Evolutionary conservation across 2,329 filamentous ascomycete genomes (phyloP), one percentile per base, ranked within the genome.

Genomic region (Neoarthrinium moseri): DNA sequence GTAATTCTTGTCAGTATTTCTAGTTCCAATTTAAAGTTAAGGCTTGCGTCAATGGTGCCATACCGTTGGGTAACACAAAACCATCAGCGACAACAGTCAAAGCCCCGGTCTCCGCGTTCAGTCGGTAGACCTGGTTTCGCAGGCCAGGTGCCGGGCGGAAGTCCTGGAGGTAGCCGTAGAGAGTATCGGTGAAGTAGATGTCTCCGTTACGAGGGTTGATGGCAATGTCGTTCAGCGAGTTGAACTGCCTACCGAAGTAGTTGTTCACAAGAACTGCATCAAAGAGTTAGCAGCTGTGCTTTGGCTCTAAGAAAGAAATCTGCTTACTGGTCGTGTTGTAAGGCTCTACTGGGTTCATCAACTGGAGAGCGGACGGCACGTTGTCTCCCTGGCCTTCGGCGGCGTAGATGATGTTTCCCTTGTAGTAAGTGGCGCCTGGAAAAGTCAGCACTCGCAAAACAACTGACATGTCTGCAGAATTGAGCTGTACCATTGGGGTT

Each of bases 111-210:
- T 50, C 54, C 1, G 73, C 70, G 35, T 78, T 72, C 36, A 76
- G 74, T 2, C 78, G 72, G 57, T 84, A 85, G 0, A 84, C 77
- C 54, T 84, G 81, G 47, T 75, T 77, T 4, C 69, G 76, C 10
- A 83, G 57, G 0, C 72, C 73, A 0, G 80, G 80, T 5, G 59
- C 51, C 0, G 75, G 75, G 0, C 81, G 70, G 53, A 84, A 83
- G 20, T 77, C 69, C 55, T 84, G 81, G 33, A 77, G 67, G 49
- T 70, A 77, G 3, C 62, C 82, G 51, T 85, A 85, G 6, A 74
- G 69, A 0, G 78, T 75, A 47, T 86, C 81, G 2, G 81, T 85
- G 54, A 86, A 84, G 66, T 82, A 86, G n/a, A 85, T 64, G 21
- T 80, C 73, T n/a, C 72, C 70, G 46, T 75, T 81, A 10, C 61